Base-by-base conservation (phyloP, 352 stramenopile species). In the Pythium sukuiense region DNA sequence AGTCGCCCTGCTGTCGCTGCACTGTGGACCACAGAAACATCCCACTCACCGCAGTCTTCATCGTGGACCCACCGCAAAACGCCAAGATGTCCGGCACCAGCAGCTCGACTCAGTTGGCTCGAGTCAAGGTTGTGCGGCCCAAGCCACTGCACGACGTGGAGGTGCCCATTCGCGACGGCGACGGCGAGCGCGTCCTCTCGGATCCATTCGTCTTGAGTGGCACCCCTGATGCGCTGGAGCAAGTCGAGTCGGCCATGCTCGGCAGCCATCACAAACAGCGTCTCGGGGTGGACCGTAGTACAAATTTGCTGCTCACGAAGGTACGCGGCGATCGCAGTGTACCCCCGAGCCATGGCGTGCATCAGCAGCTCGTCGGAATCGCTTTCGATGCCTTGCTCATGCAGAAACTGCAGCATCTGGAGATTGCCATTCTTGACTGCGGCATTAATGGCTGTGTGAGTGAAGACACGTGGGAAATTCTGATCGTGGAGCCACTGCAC, bases 11-110 rank as follows among this genome's bases (percentile, higher is more conserved):
- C 39, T 24, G 39, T 0, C 4, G 63, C 63, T 29, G 63, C 56
- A 26, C 52, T 53, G 7, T 57, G 37, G 13, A 59, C 16, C 1
- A 70, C 18, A 26, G 53, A 14, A 13, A 14, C 13, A 16, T 59
- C 64, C 55, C 62, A 68, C 11, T 60, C 35, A 11, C 65, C 61
- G 16, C 52, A 61, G 37, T 65, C 57, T 30, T 70, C 16, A 3
- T 61, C 39, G 13, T 65, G 63, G 14, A 70, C 57, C 59, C 64
- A 72, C 45, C 53, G 16, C 3, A 73, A 20, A 3, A 69, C 14
- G 5, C 55, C 39, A 3, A 73, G 27, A 24, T 65, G 55, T 29
- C 61, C 61, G 12, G 48, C 45, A n/a, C 24, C 43, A 20, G 61
- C 66, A 13, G 55, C 66, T 46, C 54, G 61, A 8, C 39, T 45